Evolutionary conservation across 2,329 filamentous ascomycete genomes (phyloP).

Genomic region (Hymenoscyphus scutula): DNA sequence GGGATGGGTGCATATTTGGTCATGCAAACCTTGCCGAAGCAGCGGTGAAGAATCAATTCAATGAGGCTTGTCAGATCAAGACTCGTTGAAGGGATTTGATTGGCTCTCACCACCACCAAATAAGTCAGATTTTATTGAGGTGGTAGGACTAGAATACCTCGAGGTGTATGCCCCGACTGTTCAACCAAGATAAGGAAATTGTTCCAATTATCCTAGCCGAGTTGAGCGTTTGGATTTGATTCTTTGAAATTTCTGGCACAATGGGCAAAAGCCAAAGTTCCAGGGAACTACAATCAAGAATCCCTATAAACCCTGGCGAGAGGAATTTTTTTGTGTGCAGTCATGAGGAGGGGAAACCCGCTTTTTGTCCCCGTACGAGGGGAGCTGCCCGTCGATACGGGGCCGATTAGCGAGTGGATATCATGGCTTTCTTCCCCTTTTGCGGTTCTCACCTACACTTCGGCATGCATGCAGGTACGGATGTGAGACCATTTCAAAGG

Average conservation of each 20-base stretch:
- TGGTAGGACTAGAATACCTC: too few species aligned
- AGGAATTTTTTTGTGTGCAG: not conserved
- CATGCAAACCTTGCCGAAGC: not conserved
- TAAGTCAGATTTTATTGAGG: constrained; percentile 4
- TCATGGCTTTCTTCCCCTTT: not conserved
- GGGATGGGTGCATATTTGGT: not conserved
- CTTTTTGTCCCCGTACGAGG: not conserved
- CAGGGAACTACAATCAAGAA: too few species aligned
- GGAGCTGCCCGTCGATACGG: too few species aligned
- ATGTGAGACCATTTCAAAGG: not conserved
- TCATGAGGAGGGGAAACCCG: not conserved
- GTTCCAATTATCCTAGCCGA: too few species aligned
- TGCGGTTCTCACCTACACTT: too few species aligned
- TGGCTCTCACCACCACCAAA: not conserved
- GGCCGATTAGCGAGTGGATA: not conserved
- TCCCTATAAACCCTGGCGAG: too few species aligned
- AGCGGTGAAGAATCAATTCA: constrained; percentile 6
- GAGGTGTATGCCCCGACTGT: too few species aligned
- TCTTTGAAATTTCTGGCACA: too few species aligned
- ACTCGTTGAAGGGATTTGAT: not conserved
- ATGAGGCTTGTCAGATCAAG: not conserved
- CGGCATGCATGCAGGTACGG: not conserved
- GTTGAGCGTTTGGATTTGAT: too few species aligned
- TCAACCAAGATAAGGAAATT: too few species aligned
- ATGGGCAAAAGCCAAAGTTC: too few species aligned